Conservation (phyloP, 805 yeast genomes). For the Yarrowia osloensis region DNA sequence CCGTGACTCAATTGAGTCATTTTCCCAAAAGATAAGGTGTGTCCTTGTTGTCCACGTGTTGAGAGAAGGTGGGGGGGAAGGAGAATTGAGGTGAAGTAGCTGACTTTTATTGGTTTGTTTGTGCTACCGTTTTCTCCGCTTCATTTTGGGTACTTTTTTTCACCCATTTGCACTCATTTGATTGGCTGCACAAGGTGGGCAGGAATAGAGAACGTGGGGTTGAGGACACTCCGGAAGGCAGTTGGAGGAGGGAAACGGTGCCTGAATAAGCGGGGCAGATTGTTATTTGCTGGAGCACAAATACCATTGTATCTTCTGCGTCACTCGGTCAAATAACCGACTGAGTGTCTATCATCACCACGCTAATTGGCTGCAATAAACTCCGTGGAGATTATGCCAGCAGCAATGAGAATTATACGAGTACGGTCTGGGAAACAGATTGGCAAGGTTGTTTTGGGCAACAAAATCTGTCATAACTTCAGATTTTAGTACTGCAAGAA, state of each 20-base stretch:
- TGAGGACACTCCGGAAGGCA: background rate
- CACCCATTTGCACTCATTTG: background rate
- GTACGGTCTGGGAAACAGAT: no score
- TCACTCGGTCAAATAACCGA: background rate
- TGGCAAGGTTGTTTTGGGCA: no score
- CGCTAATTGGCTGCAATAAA: background rate
- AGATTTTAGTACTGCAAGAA: no score
- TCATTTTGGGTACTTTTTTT: no score
- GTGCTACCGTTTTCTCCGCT: no score
- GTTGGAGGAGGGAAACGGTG: background rate
- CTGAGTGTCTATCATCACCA: background rate
- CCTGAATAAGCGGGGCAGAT: no score
- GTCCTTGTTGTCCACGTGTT: background rate
- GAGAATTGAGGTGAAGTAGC: background rate
- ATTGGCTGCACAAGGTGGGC: background rate
- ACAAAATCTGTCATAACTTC: no score
- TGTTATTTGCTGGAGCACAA: no score
- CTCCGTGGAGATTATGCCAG: constrained; percentile 10
- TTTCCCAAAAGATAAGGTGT: background rate
- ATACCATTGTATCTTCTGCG: no score
- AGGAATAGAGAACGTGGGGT: background rate
- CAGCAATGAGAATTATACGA: no score
- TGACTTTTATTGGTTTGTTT: background rate
- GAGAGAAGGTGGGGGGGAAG: background rate
- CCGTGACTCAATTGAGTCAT: constrained; percentile 24